Evolutionary conservation across 352 stramenopile species (phyloP).

Genomic region (Pythium dissimile): DNA sequence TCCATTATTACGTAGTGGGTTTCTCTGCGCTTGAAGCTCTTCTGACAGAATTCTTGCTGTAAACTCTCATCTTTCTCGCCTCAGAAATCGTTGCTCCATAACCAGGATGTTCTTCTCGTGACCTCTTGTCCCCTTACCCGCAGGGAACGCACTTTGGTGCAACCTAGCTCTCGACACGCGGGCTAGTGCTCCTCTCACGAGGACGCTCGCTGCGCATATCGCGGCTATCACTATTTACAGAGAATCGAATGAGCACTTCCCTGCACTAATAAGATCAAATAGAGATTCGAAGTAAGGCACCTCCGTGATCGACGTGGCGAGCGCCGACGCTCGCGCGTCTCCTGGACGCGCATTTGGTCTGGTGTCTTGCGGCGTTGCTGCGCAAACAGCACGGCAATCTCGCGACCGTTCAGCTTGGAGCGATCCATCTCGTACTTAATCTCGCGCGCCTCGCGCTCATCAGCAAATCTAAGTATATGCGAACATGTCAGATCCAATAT

Average conservation of each 20-base stretch:
- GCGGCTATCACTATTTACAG: constrained; percentile 4
- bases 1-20: constrained; percentile 25
- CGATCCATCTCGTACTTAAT: constrained; percentile 78
- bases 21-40: constrained; percentile 9
- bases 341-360: constrained; percentile 57
- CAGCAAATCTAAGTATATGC: constrained; percentile 34
- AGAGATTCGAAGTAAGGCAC: not conserved
- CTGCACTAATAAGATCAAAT: too few species aligned
- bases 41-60: not conserved
- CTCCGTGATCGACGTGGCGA: constrained; percentile 24
- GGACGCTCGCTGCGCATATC: not conserved
- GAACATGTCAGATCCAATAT: not conserved
- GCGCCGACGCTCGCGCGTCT: constrained; percentile 5
- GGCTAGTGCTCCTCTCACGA: constrained; percentile 8
- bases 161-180: constrained; percentile 11
- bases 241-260: too few species aligned
- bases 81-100: too few species aligned
- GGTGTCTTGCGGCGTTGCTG: constrained; percentile 78
- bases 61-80: not conserved
- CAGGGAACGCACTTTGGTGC: too few species aligned
- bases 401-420: constrained; percentile 52
- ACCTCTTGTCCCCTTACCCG: too few species aligned
- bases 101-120: too few species aligned
- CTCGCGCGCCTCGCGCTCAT: constrained; percentile 57
- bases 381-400: constrained; percentile 77